Evolutionary conservation across 2,329 filamentous ascomycete genomes (phyloP), one percentile per base, ranked within the genome.

Genomic region (Fusarium haematococcum): DNA sequence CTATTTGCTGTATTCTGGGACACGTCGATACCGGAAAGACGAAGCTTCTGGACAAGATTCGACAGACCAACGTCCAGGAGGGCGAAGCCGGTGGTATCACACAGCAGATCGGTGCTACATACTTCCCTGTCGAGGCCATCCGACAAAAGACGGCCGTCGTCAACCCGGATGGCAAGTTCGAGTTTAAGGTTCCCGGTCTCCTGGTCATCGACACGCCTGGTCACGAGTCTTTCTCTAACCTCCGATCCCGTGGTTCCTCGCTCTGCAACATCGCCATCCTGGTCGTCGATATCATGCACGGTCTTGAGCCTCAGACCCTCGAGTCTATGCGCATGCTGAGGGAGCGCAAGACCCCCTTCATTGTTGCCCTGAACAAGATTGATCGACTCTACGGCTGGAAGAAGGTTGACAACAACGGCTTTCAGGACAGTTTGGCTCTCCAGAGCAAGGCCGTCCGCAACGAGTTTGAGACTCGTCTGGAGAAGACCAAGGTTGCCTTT

Each of bases 21-120:
- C 97, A 99, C 91, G 97, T 99, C 90, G 97, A 99, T 92, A 99
- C 97, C 54, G 97, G 97, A 83, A 99, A 99, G 88, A 99, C 97
- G n/a, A 99, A 98, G 87, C 88, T 99, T 73, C 90, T 99, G 68
- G 97, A 99, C 88, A 99, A 99, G 88, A 94, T 99, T 81, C 94
- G 97, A 80, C 95, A 98, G 84, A 98, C 97, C 67, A 98, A 99
- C 81, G 97, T 99, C 39, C 97, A 99, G 82, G 97, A 98, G 85
- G 97, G 97, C 80, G 97, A 99, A 90, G 97, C 97, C 45, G 97
- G 97, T 88, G 97, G 97, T 92, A 99, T 99, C 81, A 99, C 97
- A 9, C 97, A 99, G 86, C 97, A 99, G 85, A 99, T 99, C 81
- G 97, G 97, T 92, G 97, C 97, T 61, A 99, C 97, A 3, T 99